Percentiles rank a stretch among this genome's conserved stretches.
Evolutionary conservation across 179 eudicot species (phyloP).

Genomic region (Silene vulgaris): DNA sequence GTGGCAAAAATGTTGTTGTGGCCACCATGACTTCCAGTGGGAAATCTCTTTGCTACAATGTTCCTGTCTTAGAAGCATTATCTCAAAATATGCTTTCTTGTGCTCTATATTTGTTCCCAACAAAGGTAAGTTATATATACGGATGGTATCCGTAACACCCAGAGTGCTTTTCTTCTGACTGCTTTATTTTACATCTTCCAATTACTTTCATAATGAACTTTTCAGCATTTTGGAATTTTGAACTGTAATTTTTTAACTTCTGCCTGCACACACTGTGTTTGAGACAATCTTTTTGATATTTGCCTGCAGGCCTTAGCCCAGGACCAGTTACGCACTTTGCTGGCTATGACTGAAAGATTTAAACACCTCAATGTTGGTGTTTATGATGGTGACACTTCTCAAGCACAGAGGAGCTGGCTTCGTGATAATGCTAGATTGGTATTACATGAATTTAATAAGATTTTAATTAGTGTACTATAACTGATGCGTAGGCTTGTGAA

Average conservation of each 20-base stretch:
- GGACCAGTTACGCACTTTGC: conserved; percentile 82
- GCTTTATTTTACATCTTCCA: too few species aligned
- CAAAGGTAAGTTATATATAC: conserved; percentile 52
- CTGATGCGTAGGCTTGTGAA: conserved; percentile 2
- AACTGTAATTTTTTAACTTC: background rate
- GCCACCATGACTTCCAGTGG: conserved; percentile 98
- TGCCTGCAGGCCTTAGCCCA: conserved; percentile 83
- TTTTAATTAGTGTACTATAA: background rate
- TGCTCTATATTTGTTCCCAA: conserved; percentile 90
- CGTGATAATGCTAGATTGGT: conserved; percentile 90
- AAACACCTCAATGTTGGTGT: conserved; percentile 58
- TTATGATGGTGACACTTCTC: conserved; percentile 94
- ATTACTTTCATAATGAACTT: conserved; percentile 3
- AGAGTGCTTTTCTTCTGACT: background rate
- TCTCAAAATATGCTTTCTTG: conserved; percentile 61
- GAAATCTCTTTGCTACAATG: conserved; percentile 94
- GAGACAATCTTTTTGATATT: conserved; percentile 15
- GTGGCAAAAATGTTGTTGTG: conserved; percentile 74
- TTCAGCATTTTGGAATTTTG: background rate
- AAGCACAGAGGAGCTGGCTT: conserved; percentile 62
- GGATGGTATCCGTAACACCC: background rate
- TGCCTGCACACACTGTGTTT: background rate
- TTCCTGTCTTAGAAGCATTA: conserved; percentile 81
- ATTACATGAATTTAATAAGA: conserved; percentile 23
- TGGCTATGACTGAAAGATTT: conserved; percentile 47